phyloP scores from a whole-genome alignment of 176 grass and related monocot species.

The Pharus latifolius region DNA sequence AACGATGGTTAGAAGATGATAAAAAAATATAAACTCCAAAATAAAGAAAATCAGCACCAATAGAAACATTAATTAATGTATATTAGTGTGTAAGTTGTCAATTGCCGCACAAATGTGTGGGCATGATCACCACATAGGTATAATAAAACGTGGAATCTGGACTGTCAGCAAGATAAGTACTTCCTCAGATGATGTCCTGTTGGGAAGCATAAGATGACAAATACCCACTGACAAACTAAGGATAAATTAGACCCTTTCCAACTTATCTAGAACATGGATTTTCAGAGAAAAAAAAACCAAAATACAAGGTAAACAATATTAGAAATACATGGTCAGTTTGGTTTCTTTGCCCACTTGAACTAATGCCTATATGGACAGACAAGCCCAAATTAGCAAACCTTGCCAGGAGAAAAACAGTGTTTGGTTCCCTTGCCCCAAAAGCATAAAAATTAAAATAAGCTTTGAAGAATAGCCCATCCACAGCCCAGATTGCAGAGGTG shows the following conservation, averaged over 20 bases:
- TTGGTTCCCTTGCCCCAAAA: too few relatives aligned
- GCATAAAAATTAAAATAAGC: too few relatives aligned
- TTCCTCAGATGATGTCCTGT: background rate
- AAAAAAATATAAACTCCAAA: conserved; percentile 7
- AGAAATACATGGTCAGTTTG: too few relatives aligned
- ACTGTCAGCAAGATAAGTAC: background rate
- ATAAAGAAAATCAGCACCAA: background rate
- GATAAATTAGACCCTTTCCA: background rate
- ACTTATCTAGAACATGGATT: background rate
- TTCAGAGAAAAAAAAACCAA: background rate
- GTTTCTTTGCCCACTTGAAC: too few relatives aligned
- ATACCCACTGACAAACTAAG: background rate
- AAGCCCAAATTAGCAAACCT: too few relatives aligned
- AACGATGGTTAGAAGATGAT: background rate
- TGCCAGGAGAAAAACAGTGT: too few relatives aligned
- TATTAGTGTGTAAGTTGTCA: background rate
- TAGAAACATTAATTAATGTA: background rate
- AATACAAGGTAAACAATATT: background rate
- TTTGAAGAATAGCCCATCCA: too few relatives aligned
- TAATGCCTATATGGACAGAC: too few relatives aligned
- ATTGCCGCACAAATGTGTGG: background rate
- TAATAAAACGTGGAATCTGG: background rate
- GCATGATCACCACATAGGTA: background rate
- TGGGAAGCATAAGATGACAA: background rate
- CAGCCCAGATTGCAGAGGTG: too few relatives aligned